A percentile compares a stretch with the other conserved stretches of the same genome.
These are phyloP conservation scores for Neurospora tetraspora DNA, from an alignment of 495 filamentous ascomycete species.

Conservation along the genomic window DNA sequence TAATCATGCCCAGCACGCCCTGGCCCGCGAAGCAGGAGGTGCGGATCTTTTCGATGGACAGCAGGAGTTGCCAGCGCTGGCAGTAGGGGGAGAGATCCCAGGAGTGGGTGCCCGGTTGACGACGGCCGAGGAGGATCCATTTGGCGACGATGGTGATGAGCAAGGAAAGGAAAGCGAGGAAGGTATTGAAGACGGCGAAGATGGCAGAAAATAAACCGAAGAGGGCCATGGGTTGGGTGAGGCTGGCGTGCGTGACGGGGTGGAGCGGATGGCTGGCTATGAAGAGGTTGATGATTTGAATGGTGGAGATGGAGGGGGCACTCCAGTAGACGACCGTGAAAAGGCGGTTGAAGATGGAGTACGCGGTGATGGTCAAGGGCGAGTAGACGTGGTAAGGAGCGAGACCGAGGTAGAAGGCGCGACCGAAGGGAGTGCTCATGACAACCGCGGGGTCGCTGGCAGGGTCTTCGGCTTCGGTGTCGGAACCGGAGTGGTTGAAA, in stretches of 20 bases:
- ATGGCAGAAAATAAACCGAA: slow-evolving; percentile 16
- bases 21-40: slow-evolving; percentile 30
- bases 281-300: slow-evolving; percentile 14
- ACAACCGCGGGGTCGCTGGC: not conserved
- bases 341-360: slow-evolving; percentile 26
- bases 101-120: slow-evolving; percentile 32
- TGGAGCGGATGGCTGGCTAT: not conserved
- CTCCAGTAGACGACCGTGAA: slow-evolving; percentile 32
- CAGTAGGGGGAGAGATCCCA: slow-evolving; percentile 24
- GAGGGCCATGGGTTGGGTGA: slow-evolving; percentile 20
- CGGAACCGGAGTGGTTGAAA: not conserved
- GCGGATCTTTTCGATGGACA: slow-evolving; percentile 34
- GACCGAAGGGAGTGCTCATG: slow-evolving; percentile 25
- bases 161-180: slow-evolving; percentile 25
- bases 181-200: slow-evolving; percentile 19
- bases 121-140: slow-evolving; percentile 33
- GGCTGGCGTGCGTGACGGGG: slow-evolving; percentile 9
- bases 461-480: not conserved
- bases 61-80: slow-evolving; percentile 34
- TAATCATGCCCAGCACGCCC: slow-evolving; percentile 34
- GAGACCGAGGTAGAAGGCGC: slow-evolving; percentile 32
- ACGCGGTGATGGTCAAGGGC: slow-evolving; percentile 28
- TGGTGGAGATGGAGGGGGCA: slow-evolving; percentile 10
- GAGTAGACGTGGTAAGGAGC: slow-evolving; percentile 32
- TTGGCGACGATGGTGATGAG: slow-evolving; percentile 26